Evolutionary conservation across 177 flowering plant genomes (phyloP).

Genomic region (Vitis hybrid): DNA sequence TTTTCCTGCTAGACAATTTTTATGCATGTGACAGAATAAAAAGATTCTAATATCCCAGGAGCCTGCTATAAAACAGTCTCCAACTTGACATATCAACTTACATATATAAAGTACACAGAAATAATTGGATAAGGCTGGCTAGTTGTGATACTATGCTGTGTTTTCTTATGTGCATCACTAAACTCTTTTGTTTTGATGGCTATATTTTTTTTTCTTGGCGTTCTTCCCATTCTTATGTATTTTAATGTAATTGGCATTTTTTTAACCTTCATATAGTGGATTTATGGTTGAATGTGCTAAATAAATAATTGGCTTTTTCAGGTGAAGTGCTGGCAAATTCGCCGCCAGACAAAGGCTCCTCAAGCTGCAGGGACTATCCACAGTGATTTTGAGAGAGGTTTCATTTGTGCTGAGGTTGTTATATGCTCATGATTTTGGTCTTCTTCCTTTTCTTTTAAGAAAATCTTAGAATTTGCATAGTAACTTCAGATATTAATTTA

Average conservation of each 20-base stretch:
- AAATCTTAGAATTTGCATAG: too few species aligned
- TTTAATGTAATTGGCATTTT: too few species aligned
- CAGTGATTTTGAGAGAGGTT: slow-evolving; percentile 95
- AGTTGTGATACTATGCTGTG: too few species aligned
- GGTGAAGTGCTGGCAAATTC: slow-evolving; percentile 99
- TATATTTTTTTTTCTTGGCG: not conserved
- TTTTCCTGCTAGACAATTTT: too few species aligned
- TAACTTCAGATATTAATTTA: too few species aligned
- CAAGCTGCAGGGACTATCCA: slow-evolving; percentile 99
- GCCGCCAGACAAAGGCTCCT: slow-evolving; percentile 93
- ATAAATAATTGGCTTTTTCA: slow-evolving; percentile 19
- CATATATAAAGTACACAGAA: too few species aligned
- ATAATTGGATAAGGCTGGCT: too few species aligned
- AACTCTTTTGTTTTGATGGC: not conserved
- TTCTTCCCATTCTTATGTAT: not conserved
- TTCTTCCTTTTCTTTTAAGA: too few species aligned
- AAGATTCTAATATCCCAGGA: too few species aligned
- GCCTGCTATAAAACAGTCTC: too few species aligned
- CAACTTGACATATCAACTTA: too few species aligned
- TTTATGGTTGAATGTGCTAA: not conserved
- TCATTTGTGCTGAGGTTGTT: slow-evolving; percentile 97
- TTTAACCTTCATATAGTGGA: not conserved
- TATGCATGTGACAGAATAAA: too few species aligned
- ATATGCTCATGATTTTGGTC: slow-evolving; percentile 5
- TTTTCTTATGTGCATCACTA: not conserved